Base-by-base conservation (phyloP, 2,329 filamentous ascomycete genomes). In the Botryotinia narcissicola region DNA sequence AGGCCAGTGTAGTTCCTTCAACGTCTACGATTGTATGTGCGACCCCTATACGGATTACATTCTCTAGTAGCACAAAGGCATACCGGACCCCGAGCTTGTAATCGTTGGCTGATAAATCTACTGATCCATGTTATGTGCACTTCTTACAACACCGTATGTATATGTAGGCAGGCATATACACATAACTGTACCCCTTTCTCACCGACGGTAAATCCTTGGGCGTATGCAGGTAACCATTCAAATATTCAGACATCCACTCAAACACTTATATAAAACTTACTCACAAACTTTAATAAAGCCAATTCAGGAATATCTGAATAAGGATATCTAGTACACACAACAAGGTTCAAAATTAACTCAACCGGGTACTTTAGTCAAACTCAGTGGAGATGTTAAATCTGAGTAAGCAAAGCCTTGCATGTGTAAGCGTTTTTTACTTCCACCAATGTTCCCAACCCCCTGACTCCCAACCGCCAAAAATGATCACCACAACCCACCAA, bases 381-480 rank as follows among this genome's bases (percentile, higher is more conserved):
- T 59, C 22, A 40, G 60, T 71, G 70, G 46, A 42, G 60, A 42
- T 22, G 12, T 61, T 42, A 14, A 68, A 22, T 67, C 70, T 72
- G 70, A 72, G 70, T 72, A 72, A 72, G 70, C 70, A 72, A 66
- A 20, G n/a, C 57, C 70, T 66, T 72, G 61, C 37, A 72, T 72
- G 42, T 67, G 70, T 72, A 67, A 72, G 59, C 70, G 60, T n/a
- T 67, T 40, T 67, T 35, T 25, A 12, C 40, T 16, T 57, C 67
- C 29, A 48, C 46, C 46, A 48, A 48, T 48, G 46, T 48, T 48
- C 46, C 46, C 48, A 57, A 42, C 67, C 40, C 37, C 37, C 67
- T 20, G 46, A 37, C 60, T 9, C 70, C 42, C 70, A 68, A 54
- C 64, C 64, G 51, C 64, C 46, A 67, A 37, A 51, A 51, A 40